phyloP scores from a whole-genome alignment of 192 early-diverging fungal genomes.

The Coemansia sp. region DNA sequence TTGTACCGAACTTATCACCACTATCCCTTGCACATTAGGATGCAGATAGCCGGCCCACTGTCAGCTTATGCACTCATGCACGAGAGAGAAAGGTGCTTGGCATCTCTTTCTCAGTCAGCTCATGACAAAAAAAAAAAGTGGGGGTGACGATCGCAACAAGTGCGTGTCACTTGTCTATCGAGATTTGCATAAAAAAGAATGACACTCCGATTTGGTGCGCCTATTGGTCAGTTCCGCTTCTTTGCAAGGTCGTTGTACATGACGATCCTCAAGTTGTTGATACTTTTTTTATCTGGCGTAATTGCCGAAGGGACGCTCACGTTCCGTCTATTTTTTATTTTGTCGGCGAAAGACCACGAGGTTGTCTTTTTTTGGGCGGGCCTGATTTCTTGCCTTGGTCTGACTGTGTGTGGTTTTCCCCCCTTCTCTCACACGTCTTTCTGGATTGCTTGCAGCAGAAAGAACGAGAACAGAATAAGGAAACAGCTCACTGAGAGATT shows the following conservation, averaged over 20 bases:
- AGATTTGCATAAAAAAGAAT: slow-evolving; percentile 9
- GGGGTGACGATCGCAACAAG: background rate
- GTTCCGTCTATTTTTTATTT: background rate
- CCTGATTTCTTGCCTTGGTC: background rate
- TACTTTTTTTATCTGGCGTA: background rate
- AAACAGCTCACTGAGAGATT: background rate
- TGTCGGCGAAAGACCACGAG: background rate
- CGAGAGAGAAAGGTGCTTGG: background rate
- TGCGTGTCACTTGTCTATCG: background rate
- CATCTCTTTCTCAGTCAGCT: background rate
- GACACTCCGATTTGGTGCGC: slow-evolving; percentile 9
- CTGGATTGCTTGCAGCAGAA: background rate
- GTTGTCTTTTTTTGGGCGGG: background rate
- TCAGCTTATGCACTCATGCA: background rate
- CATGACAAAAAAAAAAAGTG: background rate
- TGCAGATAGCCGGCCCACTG: slow-evolving; percentile 9
- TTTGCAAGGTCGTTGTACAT: background rate
- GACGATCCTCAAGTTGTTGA: background rate
- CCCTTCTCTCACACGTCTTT: background rate
- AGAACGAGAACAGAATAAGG: background rate
- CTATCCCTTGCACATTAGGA: background rate
- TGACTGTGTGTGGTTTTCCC: background rate
- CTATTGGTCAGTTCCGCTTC: background rate
- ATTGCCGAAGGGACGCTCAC: background rate
- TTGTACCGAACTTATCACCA: background rate